A percentile compares a stretch with the other conserved stretches of the same genome.
These are phyloP conservation scores for Pseudocercospora vitis DNA, from an alignment of 2,329 filamentous ascomycete genomes.

Conservation along the genomic window DNA sequence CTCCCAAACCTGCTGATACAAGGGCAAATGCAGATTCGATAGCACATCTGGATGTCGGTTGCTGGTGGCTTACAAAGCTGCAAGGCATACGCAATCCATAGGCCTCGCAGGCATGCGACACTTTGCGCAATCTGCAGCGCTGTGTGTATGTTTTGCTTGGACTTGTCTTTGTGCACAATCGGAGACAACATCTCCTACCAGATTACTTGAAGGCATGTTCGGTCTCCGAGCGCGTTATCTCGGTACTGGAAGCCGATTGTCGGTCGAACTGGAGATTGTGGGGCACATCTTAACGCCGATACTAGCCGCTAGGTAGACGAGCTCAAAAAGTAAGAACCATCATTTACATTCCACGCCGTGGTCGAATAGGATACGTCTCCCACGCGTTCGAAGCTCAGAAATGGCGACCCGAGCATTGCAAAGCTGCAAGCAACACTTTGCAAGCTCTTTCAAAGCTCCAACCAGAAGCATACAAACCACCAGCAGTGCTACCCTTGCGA, in stretches of 20 bases:
- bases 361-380: not conserved
- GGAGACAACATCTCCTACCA: no score
- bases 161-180: no score
- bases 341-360: slow-evolving; percentile 2
- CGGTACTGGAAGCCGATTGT: not conserved
- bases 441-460: slow-evolving; percentile 16
- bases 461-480: slow-evolving; percentile 28
- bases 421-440: slow-evolving; percentile 12
- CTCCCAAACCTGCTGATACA: no score
- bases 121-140: no score
- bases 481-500: slow-evolving; percentile 63
- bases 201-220: not conserved
- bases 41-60: no score
- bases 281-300: not conserved
- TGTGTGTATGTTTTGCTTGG: no score
- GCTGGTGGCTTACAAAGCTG: no score
- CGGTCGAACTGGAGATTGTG: slow-evolving; percentile 1
- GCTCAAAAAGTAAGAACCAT: slow-evolving; percentile 5
- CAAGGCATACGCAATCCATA: no score
- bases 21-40: no score
- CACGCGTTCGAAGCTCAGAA: not conserved
- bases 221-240: not conserved
- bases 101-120: no score
- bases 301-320: slow-evolving; percentile 18
- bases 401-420: slow-evolving; percentile 20